Evolutionary conservation across 208 protist species (phyloP), one percentile per base, ranked within the genome.

Genomic region (Crithidia expoeki): DNA sequence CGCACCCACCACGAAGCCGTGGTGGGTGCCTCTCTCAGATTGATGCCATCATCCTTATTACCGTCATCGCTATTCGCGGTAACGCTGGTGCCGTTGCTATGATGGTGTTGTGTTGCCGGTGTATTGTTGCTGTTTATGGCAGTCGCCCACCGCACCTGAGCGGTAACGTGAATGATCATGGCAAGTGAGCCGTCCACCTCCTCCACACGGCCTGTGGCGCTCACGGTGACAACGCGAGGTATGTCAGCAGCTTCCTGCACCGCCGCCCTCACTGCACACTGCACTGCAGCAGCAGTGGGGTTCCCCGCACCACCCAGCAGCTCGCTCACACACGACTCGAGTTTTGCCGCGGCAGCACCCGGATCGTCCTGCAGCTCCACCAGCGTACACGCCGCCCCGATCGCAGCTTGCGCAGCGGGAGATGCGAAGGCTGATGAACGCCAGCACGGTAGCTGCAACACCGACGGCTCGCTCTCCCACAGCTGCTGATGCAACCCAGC

Each of bases 401-500:
- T 60, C 21, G 42, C 58, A 19, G 28, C 23, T 10, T 50, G 64
- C n/a, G 58, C 64, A 0, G 25, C 30, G 23, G 38, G 32, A 0
- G 57, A 53, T 5, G 64, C 19, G 56, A 47, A 72, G 4, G 38
- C 28, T 25, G 56, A 17, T 1, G 64, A 14, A 12, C 72, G 72
- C 72, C 72, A 77, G 58, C 64, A 71, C 32, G 87, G 77, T n/a
- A 94, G 72, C 72, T 92, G 87, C 70, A 71, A 33, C 25, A 86
- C 46, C 38, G 75, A 25, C 34, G 67, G 36, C 28, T 89, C 84
- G 62, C 72, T 74, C 21, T 69, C 74, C 92, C 92, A 96, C 16
- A 72, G 59, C 56, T 81, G 81, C 42, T 84, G 89, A 10, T 80
- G 72, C 34, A 94, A 53, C 30, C 78, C 87, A 28, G 89, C 83